phyloP scores from a whole-genome alignment of 495 filamentous ascomycete genomes.

The Lasiosphaeria ovina region DNA sequence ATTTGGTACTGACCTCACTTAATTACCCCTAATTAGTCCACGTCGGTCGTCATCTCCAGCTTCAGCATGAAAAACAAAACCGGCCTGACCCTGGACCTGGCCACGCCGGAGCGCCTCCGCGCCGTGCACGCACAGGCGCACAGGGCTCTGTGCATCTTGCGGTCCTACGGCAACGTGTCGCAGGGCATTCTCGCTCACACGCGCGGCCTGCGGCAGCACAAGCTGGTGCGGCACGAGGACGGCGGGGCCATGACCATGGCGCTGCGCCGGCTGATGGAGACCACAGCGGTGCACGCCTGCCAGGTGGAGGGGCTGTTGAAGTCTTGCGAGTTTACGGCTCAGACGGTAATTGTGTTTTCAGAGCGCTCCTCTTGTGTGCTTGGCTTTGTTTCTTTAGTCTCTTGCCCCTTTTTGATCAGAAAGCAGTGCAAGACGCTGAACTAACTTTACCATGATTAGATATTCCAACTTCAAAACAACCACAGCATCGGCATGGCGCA shows the following conservation, averaged over 20 bases:
- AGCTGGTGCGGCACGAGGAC: not conserved
- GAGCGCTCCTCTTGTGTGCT: too few species aligned
- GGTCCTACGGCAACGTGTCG: not conserved
- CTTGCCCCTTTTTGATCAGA: too few species aligned
- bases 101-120: not conserved
- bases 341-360: too few species aligned
- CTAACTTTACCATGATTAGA: too few species aligned
- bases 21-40: not conserved
- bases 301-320: not conserved
- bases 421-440: too few species aligned
- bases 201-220: not conserved
- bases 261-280: not conserved
- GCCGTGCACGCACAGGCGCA: not conserved
- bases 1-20: not conserved
- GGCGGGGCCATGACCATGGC: not conserved
- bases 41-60: not conserved
- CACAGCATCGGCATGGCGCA: not conserved
- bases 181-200: not conserved
- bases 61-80: not conserved
- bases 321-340: not conserved
- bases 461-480: not conserved
- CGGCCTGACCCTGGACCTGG: not conserved
- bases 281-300: not conserved
- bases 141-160: not conserved
- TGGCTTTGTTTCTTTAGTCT: too few species aligned